A percentile compares a stretch with the other conserved stretches of the same genome.
Conservation (phyloP, 1,139 yeast species). For the Hansenula lynferdii region DNA sequence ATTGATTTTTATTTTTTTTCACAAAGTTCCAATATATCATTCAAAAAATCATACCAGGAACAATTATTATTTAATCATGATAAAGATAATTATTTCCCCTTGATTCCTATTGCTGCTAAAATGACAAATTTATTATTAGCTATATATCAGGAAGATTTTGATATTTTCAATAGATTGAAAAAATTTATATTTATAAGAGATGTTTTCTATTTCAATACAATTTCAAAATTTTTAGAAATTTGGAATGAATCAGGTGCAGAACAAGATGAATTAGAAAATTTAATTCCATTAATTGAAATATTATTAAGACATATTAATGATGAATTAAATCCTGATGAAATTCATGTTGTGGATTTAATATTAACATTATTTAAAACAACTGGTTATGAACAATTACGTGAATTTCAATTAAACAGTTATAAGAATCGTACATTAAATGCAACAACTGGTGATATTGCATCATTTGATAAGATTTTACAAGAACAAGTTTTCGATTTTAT, state of each 20-base stretch:
- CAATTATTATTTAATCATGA: slow-evolving; percentile 39
- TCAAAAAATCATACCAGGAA: slow-evolving; percentile 54
- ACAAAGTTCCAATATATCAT: slow-evolving; percentile 50
- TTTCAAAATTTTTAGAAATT: slow-evolving; percentile 52
- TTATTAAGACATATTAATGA: slow-evolving; percentile 28
- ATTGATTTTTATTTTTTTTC: slow-evolving; percentile 49
- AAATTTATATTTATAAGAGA: slow-evolving; percentile 51
- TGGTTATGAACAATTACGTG: slow-evolving; percentile 49
- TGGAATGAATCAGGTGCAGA: slow-evolving; percentile 70
- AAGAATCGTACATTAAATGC: slow-evolving; percentile 29
- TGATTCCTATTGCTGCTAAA: slow-evolving; percentile 13
- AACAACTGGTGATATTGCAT: slow-evolving; percentile 30
- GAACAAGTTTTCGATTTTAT: slow-evolving; percentile 70
- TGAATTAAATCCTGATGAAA: slow-evolving; percentile 18
- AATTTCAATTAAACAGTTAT: slow-evolving; percentile 44
- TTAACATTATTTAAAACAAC: slow-evolving; percentile 39
- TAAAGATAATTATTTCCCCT: slow-evolving; percentile 16
- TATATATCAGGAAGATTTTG: slow-evolving; percentile 6
- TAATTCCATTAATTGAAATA: slow-evolving; percentile 35
- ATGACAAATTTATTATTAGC: slow-evolving; percentile 14
- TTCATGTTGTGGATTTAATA: slow-evolving; percentile 35
- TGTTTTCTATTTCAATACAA: slow-evolving; percentile 48
- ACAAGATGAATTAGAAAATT: slow-evolving; percentile 44
- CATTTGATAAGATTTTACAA: slow-evolving; percentile 46
- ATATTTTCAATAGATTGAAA: slow-evolving; percentile 31